Evolutionary conservation across 192 early-diverging fungal species (phyloP).

Genomic region (Coemansia sp.): DNA sequence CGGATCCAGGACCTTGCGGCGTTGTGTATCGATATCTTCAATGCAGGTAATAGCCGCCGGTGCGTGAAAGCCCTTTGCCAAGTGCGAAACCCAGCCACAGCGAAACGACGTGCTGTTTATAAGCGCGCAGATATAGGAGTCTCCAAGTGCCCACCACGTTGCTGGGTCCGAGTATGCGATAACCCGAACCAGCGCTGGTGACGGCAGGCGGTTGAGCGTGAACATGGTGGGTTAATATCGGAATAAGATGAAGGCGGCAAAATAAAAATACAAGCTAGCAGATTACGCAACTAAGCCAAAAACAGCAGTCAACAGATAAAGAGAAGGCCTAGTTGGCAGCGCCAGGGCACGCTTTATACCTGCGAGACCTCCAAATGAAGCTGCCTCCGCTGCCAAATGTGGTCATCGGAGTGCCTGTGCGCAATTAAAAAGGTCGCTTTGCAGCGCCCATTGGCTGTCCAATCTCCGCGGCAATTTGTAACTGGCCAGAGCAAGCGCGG

Average conservation of each 20-base stretch:
- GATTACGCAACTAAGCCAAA: neutral
- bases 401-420: neutral
- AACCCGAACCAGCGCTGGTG: constrained; percentile 17
- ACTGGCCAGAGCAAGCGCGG: no score
- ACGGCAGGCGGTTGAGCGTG: constrained; percentile 10
- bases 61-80: constrained; percentile 1
- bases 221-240: no score
- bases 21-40: constrained; percentile 6
- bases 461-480: neutral
- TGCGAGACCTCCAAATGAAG: no score
- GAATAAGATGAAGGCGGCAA: neutral
- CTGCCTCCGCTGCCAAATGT: neutral
- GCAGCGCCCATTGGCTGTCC: neutral
- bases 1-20: constrained; percentile 9
- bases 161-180: constrained; percentile 23
- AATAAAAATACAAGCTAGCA: neutral
- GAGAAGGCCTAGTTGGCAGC: no score
- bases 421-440: neutral
- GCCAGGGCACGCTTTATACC: no score
- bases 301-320: neutral
- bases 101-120: constrained; percentile 28
- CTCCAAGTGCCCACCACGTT: constrained; percentile 7
- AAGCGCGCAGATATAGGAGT: constrained; percentile 1
- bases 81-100: constrained; percentile 17
- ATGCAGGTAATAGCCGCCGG: neutral